Percentiles rank a stretch among this genome's conserved stretches.
These are phyloP conservation scores for Gossypium turneri DNA, from an alignment of 345 rosid species.

Conservation along the genomic window DNA sequence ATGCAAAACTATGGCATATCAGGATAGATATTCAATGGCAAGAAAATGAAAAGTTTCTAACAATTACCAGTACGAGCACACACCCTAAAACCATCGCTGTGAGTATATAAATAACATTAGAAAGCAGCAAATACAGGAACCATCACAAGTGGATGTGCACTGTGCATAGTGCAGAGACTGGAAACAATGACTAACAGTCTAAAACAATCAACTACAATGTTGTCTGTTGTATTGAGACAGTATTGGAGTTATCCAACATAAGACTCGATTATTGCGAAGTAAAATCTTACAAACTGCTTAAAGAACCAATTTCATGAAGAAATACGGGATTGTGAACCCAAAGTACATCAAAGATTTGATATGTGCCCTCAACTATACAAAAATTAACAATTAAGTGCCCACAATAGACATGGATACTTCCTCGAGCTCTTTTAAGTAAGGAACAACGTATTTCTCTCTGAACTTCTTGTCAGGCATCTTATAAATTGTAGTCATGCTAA, in stretches of 20 bases:
- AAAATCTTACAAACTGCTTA: background rate
- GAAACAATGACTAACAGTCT: background rate
- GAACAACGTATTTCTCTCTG: slow-evolving; percentile 20
- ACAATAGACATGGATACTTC: background rate
- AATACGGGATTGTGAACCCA: background rate
- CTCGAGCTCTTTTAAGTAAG: slow-evolving; percentile 22
- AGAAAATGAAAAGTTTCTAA: background rate
- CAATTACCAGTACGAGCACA: background rate
- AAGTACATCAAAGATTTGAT: background rate
- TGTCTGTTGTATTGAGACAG: too few species aligned
- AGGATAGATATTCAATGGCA: background rate
- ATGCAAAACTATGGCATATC: background rate
- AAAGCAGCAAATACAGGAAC: background rate
- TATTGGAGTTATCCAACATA: background rate
- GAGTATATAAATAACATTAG: background rate
- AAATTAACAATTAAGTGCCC: background rate
- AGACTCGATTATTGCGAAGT: background rate
- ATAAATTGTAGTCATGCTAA: slow-evolving; percentile 14
- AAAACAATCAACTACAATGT: background rate
- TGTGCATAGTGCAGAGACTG: background rate
- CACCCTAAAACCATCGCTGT: background rate
- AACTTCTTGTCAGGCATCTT: slow-evolving; percentile 19
- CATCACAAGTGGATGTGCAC: background rate
- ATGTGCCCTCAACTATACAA: background rate
- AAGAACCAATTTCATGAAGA: background rate